Conservation (phyloP, 108 stramenopile genomes). For the Cyclostephanos tholiformis region DNA sequence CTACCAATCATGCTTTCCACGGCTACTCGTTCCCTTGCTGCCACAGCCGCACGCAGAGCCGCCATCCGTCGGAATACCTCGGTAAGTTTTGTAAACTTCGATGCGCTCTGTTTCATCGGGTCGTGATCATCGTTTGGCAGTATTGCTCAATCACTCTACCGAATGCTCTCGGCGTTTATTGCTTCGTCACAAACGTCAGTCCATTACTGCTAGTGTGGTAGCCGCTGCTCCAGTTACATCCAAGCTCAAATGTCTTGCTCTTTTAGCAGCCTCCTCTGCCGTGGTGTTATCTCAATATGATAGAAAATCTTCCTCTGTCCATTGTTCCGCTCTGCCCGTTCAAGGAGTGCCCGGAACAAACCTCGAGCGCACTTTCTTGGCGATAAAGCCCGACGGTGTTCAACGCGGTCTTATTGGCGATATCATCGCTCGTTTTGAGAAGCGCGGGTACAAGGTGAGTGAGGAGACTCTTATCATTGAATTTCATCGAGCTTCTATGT, state of each 20-base stretch:
- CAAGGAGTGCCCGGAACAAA: constrained; percentile 75
- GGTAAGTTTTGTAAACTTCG: constrained; percentile 14
- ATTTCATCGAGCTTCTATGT: background rate
- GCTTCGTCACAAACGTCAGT: constrained; percentile 5
- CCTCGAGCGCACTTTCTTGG: constrained; percentile 90
- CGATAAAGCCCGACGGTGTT: constrained; percentile 96
- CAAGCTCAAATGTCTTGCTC: constrained; percentile 20
- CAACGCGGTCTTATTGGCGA: constrained; percentile 93
- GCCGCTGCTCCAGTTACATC: constrained; percentile 25
- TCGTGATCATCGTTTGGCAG: background rate
- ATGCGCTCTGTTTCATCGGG: background rate
- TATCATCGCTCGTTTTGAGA: constrained; percentile 94
- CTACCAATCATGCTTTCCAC: constrained; percentile 20
- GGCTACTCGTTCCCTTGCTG: constrained; percentile 27
- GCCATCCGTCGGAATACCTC: constrained; percentile 32
- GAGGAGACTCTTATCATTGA: background rate
- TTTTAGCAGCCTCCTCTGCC: constrained; percentile 31
- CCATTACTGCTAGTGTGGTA: constrained; percentile 21
- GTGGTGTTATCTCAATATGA: constrained; percentile 17
- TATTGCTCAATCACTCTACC: background rate
- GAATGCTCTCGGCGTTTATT: background rate
- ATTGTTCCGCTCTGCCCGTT: constrained; percentile 65
- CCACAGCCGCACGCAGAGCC: constrained; percentile 35
- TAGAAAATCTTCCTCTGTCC: background rate
- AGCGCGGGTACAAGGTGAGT: constrained; percentile 88